phyloP scores from a whole-genome alignment of 1,284 basidiomycete species.

The Tylopilus sp. region DNA sequence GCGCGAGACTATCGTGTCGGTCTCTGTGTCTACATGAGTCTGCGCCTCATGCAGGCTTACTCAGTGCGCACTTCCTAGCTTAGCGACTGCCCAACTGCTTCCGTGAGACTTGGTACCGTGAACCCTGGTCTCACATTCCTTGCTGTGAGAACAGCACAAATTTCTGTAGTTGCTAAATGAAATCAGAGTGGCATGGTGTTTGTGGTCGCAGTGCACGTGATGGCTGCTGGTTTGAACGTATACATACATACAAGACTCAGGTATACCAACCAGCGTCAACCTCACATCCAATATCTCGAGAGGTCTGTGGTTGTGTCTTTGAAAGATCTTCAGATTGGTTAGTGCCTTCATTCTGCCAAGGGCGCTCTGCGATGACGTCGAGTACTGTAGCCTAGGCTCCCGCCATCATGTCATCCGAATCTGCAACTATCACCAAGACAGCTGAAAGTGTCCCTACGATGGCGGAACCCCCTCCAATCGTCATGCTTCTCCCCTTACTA shows the following conservation, averaged over 20 bases:
- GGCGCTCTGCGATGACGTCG: background rate
- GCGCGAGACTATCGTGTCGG: too few species aligned
- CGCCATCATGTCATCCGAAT: background rate
- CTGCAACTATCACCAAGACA: conserved; percentile 1
- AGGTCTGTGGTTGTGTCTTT: background rate
- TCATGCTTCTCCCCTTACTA: conserved; percentile 35
- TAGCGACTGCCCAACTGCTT: background rate
- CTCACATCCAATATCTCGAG: too few species aligned
- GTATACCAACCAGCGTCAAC: too few species aligned
- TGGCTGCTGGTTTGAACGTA: background rate
- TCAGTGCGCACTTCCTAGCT: background rate
- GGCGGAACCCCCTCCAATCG: conserved; percentile 36
- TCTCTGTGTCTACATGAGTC: background rate
- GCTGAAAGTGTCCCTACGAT: conserved; percentile 10
- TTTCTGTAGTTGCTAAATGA: too few species aligned
- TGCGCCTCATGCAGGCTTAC: background rate
- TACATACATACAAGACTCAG: too few species aligned
- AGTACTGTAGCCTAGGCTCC: background rate
- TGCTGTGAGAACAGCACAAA: background rate
- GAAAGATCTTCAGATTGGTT: background rate
- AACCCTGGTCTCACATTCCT: background rate
- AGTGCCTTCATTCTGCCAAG: background rate
- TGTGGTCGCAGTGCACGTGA: background rate
- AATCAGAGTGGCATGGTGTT: too few species aligned
- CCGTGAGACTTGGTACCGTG: background rate